Conservation (phyloP, 768 basidiomycete genomes). For the Termitomyces sp. region DNA sequence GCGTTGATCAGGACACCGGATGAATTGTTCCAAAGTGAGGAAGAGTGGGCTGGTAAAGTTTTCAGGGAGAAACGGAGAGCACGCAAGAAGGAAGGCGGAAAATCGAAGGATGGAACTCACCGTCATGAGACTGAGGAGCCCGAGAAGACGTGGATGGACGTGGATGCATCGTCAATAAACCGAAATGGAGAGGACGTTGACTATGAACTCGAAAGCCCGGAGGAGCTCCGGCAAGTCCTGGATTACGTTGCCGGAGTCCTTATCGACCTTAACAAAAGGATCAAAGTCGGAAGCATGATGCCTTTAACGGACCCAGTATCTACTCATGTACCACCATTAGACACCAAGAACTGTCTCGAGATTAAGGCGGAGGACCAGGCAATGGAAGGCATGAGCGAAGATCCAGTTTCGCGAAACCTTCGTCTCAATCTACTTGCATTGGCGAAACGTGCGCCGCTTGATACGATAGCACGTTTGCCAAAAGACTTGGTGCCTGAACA, state of each 20-base stretch:
- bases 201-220: slow-evolving; percentile 36
- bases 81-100: slow-evolving; percentile 9
- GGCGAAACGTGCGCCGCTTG: slow-evolving; percentile 71
- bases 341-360: slow-evolving; percentile 1
- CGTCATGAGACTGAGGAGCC: slow-evolving; percentile 25
- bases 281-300: slow-evolving; percentile 11
- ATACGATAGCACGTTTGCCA: slow-evolving; percentile 60
- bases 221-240: slow-evolving; percentile 50
- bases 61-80: slow-evolving; percentile 27
- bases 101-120: background rate
- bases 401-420: slow-evolving; percentile 47
- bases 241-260: slow-evolving; percentile 52
- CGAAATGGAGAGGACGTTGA: slow-evolving; percentile 8
- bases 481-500: slow-evolving; percentile 60
- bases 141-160: slow-evolving; percentile 26
- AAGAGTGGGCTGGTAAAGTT: slow-evolving; percentile 44
- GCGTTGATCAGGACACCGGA: slow-evolving; percentile 39
- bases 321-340: background rate
- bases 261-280: slow-evolving; percentile 31
- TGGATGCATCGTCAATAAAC: slow-evolving; percentile 21
- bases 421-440: slow-evolving; percentile 72
- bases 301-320: background rate
- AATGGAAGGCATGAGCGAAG: slow-evolving; percentile 25
- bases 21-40: slow-evolving; percentile 44
- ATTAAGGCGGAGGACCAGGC: background rate